Base-by-base conservation (phyloP, 768 basidiomycete genomes). In the Crassisporium funariophilum region DNA sequence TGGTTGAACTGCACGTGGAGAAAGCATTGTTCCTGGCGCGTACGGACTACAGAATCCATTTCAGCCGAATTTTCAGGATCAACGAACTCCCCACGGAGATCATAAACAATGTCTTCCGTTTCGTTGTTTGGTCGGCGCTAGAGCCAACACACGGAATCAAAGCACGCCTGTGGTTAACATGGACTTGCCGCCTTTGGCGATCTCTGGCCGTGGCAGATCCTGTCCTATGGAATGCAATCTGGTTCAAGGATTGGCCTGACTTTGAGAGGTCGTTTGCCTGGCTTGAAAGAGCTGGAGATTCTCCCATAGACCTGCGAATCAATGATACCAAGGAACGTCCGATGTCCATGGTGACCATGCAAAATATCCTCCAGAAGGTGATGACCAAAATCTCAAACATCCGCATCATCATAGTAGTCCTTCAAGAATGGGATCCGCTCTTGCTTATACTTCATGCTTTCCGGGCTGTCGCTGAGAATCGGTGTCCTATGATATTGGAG, bases 31-130 rank as follows among this genome's bases (percentile, higher is more conserved):
- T 67, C 44, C 37, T 68, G 50, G 65, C 69, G 25, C 68, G 69
- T 19, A 35, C 64, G n/a, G 54, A 64, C 15, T 72, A 69, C 41
- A 46, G 57, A 15, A 41, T 61, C 8, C 54, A 52, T 9, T 70
- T 73, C 40, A 55, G 52, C 31, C 63, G 69, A 17, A 65, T 68
- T 24, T 86, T 86, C 61, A 77, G 76, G 35, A 66, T 88, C 50
- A 78, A 77, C 63, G 73, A 81, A 24, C 72, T 88, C 3, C 88
- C 87, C 2, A 61, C 70, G 22, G 88, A 90, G 60, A 81, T 89
- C 45, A 66, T 88, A 49, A 66, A 64, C 64, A 75, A 79, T 48
- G 84, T 90, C 53, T 78, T 89, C 54, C 83, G 79, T 48, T 69
- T 69, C 55, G 74, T 81, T 27, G 72, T 72, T 31, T 86, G 81